Evolutionary conservation across 2,329 filamentous ascomycete genomes (phyloP), one percentile per base, ranked within the genome.

Genomic region (Talaromyces albobiverticillius): DNA sequence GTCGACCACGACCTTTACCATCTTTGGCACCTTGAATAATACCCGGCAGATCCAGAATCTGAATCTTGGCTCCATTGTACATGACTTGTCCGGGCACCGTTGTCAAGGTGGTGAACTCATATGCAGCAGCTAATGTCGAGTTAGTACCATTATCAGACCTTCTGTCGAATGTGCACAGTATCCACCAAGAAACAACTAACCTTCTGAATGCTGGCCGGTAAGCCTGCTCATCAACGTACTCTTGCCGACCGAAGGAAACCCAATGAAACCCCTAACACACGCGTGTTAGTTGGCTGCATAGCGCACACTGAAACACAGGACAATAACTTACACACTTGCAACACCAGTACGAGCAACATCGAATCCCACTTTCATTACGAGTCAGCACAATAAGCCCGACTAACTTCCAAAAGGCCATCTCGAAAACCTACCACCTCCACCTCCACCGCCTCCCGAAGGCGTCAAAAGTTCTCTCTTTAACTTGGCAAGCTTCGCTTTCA

Each of bases 11-110:
- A 78, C 94, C 94, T 70, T 96, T 95, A 61, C 94, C 94, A 71
- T 99, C 94, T 75, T 99, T 97, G 64, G 94, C 94, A 69, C 94
- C 94, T 74, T 97, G 90, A 63, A 99, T 99, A 67, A 99, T 99
- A 84, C 94, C 94, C 1, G 94, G 94, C 68, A 99, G 80, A 82
- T 99, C 94, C 60, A 99, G 89, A 77, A 99, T 97, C 75, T 99
- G 94, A 64, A 99, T 88, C 66, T 95, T 95, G 46, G 94, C 94
- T 56, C 93, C 94, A 68, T 99, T 97, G 77, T 97, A 97, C 64
- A 88, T 77, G 58, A 99, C 91, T 77, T 97, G 94, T 51, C 94
- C 94, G 40, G 94, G 94, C 46, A 99, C 94, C 43, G 93, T 96
- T 32, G 94, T 99, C 71, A 99, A 81, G 52, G 94, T 99, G 61